Evolutionary conservation across 2,329 filamentous ascomycete species (phyloP), one percentile per base, ranked within the genome.

Genomic region (Pseudocercospora eumusae): DNA sequence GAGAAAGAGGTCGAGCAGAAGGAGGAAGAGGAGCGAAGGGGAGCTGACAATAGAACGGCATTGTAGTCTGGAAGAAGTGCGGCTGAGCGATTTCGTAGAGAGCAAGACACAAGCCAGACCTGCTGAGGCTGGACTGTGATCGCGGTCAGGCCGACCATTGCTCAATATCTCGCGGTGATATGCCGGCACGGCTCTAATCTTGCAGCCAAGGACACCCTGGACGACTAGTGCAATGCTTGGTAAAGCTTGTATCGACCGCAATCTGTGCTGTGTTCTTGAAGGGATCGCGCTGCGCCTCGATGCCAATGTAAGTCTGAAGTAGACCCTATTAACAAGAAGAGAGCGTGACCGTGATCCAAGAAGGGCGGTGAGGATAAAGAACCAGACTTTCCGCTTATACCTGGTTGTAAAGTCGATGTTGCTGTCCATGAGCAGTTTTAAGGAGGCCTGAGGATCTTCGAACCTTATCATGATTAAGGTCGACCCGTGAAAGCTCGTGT

Each of bases 381-480:
- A 40, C 15, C 36, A 40, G 36, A 40, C 36, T n/a, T 33, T 33
- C 31, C 31, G 31, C 31, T 15, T 33, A 15, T 33, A 15, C 31
- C 31, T 33, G 31, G 36, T n/a, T 40, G 36, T 40, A 18, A 15
- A 40, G 36, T 40, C 36, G 15, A 40, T 40, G 36, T 18, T 40
- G 15, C 15, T 18, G 36, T 40, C 36, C 36, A 3, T 40, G 36
- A 40, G 36, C n/a, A 18, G 36, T n/a, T 18, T 40, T 40, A 18
- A 3, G 36, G 36, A 40, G 15, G 25, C 25, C 18, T 27, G 25
- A 36, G 49, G 31, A 44, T 47, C 27, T 47, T 42, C 33, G 28
- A 62, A 54, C 52, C 52, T 54, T 54, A 54, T 20, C 27, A 20
- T 13, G 31, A 9, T 40, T 54, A 40, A 54, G 52, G 52, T 40